phyloP scores from a whole-genome alignment of 768 basidiomycete genomes.

The Mrakia blollopis region DNA sequence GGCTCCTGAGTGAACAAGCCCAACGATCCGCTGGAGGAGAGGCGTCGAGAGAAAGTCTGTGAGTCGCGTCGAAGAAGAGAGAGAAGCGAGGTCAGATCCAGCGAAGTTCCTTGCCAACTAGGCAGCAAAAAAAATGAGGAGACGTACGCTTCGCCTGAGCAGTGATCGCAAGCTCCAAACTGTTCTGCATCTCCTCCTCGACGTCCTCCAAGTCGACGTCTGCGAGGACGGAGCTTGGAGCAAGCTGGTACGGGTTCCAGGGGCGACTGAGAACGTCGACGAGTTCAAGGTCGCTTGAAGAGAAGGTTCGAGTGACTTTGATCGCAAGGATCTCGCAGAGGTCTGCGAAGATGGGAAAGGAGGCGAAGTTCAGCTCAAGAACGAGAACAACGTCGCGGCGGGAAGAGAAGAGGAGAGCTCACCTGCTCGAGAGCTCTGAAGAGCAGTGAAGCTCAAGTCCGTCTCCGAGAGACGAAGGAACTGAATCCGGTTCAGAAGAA shows the following conservation, averaged over 20 bases:
- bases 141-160: neutral
- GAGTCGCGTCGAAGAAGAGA: neutral
- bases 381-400: constrained; percentile 19
- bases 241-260: constrained; percentile 78
- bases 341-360: neutral
- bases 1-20: constrained; percentile 70
- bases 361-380: neutral
- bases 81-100: neutral
- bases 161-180: constrained; percentile 62
- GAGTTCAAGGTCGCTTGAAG: constrained; percentile 63
- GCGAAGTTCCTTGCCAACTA: too few relatives aligned
- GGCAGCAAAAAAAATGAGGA: neutral
- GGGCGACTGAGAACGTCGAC: constrained; percentile 71
- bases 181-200: constrained; percentile 64
- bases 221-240: constrained; percentile 49
- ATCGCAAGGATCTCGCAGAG: constrained; percentile 39
- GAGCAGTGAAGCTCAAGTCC: constrained; percentile 68
- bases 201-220: constrained; percentile 62
- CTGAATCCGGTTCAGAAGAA: constrained; percentile 70
- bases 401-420: constrained; percentile 63
- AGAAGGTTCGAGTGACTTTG: constrained; percentile 73
- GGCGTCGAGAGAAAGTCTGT: constrained; percentile 77
- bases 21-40: constrained; percentile 78
- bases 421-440: constrained; percentile 66
- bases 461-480: constrained; percentile 65